Conservation (phyloP, 306 rosid species). For the Crotalaria pallida region DNA sequence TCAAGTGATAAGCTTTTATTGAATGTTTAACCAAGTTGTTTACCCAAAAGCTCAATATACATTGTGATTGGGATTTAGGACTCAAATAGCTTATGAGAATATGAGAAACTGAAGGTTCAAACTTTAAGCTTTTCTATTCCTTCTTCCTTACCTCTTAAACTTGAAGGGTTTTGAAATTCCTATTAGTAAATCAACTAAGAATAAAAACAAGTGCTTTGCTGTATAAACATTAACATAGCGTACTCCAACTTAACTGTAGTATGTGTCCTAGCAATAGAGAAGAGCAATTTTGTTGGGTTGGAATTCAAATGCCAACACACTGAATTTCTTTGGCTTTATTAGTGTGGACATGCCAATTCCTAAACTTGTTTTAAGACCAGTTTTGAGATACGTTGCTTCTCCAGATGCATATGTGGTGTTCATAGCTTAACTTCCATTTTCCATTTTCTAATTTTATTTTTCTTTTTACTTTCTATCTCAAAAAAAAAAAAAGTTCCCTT, state of each 20-base stretch:
- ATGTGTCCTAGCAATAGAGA: not conserved
- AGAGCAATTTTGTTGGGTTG: not conserved
- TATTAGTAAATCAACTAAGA: not conserved
- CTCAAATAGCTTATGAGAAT: not conserved
- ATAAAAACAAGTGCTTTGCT: not conserved
- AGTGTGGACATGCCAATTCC: not conserved
- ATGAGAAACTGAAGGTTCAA: not conserved
- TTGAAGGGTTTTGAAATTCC: not conserved
- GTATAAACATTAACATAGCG: not conserved
- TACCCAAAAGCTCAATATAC: no score
- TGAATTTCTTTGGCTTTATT: not conserved
- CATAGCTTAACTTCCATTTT: no score
- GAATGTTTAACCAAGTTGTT: no score
- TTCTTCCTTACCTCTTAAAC: not conserved
- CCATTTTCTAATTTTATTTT: no score
- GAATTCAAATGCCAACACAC: not conserved
- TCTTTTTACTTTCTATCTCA: no score
- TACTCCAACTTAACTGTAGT: not conserved
- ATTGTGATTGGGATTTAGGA: not conserved
- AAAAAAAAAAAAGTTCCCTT: no score
- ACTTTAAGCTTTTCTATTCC: not conserved
- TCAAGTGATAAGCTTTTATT: no score
- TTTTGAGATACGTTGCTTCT: no score
- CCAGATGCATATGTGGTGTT: not conserved
- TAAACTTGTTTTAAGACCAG: no score